Percentiles rank a stretch among this genome's conserved stretches.
These are phyloP conservation scores for Pterocarpus santalinus DNA, from an alignment of 306 rosid species.

Conservation along the genomic window DNA sequence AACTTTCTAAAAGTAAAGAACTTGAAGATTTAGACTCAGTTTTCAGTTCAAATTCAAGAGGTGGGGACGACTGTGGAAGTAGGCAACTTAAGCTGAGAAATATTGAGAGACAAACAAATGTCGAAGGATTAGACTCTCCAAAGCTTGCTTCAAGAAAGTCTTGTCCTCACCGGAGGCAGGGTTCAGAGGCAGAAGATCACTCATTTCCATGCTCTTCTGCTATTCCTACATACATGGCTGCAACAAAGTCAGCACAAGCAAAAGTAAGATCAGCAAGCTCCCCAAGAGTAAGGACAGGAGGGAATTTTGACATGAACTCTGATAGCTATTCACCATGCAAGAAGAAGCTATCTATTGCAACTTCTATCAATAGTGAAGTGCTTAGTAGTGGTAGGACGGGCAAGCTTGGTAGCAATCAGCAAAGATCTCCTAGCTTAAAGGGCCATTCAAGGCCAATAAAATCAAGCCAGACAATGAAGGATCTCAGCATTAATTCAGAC, in stretches of 20 bases:
- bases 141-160: constrained; percentile 51
- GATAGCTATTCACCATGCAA: constrained; percentile 85
- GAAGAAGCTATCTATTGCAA: constrained; percentile 64
- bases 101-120: constrained; percentile 22
- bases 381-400: constrained; percentile 46
- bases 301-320: constrained; percentile 55
- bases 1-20: constrained; percentile 86
- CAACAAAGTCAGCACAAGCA: constrained; percentile 89
- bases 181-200: constrained; percentile 68
- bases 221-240: constrained; percentile 94
- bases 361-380: constrained; percentile 64
- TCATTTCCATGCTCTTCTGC: constrained; percentile 71
- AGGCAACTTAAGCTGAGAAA: constrained; percentile 57
- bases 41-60: constrained; percentile 58
- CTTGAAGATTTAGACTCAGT: constrained; percentile 83
- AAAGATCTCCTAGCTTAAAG: constrained; percentile 84
- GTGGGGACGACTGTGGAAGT: constrained; percentile 51
- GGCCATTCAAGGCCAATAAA: constrained; percentile 78
- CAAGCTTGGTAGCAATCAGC: constrained; percentile 51
- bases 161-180: constrained; percentile 62
- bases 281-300: constrained; percentile 65
- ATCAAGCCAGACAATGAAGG: constrained; percentile 64
- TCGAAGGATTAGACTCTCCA: constrained; percentile 69
- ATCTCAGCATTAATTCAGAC: constrained; percentile 79
- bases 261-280: constrained; percentile 78